Percentiles rank a stretch among this genome's conserved stretches.
phyloP scores from a whole-genome alignment of 306 rosid genomes.

The Begonia loranthoides region DNA sequence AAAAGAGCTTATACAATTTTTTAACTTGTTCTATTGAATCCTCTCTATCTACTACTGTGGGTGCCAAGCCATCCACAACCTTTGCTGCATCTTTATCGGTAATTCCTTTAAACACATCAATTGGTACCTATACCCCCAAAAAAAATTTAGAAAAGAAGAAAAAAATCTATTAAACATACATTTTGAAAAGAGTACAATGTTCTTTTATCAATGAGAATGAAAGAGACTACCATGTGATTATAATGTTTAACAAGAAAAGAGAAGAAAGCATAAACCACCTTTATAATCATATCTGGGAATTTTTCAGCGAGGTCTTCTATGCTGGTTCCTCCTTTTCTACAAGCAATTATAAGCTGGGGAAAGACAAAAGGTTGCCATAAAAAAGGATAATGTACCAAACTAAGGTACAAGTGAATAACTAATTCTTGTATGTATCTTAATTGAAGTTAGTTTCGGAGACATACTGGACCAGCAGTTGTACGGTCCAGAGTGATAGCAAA shows the following conservation, averaged over 20 bases:
- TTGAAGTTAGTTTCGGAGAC: conserved; percentile 19
- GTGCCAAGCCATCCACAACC: conserved; percentile 98
- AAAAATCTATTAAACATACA: too few species aligned
- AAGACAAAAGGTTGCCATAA: too few species aligned
- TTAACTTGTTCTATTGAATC: conserved; percentile 93
- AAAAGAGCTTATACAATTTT: conserved; percentile 76
- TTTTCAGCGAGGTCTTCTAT: conserved; percentile 98
- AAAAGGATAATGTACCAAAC: too few species aligned
- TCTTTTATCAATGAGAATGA: too few species aligned
- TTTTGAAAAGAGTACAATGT: too few species aligned
- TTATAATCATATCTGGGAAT: conserved; percentile 79
- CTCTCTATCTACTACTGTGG: conserved; percentile 54
- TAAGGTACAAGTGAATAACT: too few species aligned
- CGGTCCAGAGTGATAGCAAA: conserved; percentile 95
- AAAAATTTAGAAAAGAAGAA: too few species aligned
- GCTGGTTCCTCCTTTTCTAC: conserved; percentile 97
- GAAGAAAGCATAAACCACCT: conserved; percentile 35
- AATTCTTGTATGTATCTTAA: too few species aligned
- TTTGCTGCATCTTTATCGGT: conserved; percentile 88
- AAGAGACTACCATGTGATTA: too few species aligned
- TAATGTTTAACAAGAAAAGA: not conserved
- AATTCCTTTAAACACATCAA: conserved; percentile 89
- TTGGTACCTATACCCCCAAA: conserved; percentile 45
- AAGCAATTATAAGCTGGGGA: conserved; percentile 79
- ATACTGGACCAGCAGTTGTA: conserved; percentile 82